Percentiles rank a stretch among this genome's conserved stretches.
Evolutionary conservation across 306 rosid genomes (phyloP).

Genomic region (Prinsepia uniflora): DNA sequence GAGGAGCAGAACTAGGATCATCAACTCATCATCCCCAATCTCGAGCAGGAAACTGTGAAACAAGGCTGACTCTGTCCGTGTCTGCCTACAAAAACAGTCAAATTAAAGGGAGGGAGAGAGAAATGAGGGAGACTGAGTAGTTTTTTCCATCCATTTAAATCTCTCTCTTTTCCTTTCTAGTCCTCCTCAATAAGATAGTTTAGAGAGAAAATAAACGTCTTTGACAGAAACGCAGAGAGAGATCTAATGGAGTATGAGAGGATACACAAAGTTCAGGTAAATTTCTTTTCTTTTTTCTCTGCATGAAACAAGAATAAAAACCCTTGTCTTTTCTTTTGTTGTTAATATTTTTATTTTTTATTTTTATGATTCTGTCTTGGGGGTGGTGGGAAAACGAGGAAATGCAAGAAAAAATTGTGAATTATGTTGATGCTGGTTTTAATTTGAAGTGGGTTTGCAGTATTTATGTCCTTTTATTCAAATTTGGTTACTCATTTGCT

Average conservation of each 20-base stretch:
- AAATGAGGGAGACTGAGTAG: background rate
- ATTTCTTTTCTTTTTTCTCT: slow-evolving; percentile 11
- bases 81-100: slow-evolving; percentile 12
- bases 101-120: background rate
- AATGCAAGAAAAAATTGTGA: background rate
- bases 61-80: background rate
- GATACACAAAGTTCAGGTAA: slow-evolving; percentile 83
- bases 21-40: background rate
- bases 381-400: background rate
- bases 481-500: background rate
- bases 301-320: background rate
- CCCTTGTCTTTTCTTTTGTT: background rate
- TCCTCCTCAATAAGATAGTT: slow-evolving; percentile 8
- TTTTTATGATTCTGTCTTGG: background rate
- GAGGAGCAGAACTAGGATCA: slow-evolving; percentile 8
- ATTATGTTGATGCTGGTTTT: background rate
- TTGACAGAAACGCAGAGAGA: slow-evolving; percentile 2
- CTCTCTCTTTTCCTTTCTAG: slow-evolving; percentile 21
- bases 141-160: slow-evolving; percentile 9
- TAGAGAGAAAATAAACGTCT: background rate
- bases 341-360: background rate
- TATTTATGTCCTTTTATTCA: background rate
- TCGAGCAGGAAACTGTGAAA: slow-evolving; percentile 2
- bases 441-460: background rate
- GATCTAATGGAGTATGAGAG: slow-evolving; percentile 91